Percentiles rank a stretch among this genome's conserved stretches.
Conservation (phyloP, 805 yeast species). For the Schwanniomyces vanrijiae region DNA sequence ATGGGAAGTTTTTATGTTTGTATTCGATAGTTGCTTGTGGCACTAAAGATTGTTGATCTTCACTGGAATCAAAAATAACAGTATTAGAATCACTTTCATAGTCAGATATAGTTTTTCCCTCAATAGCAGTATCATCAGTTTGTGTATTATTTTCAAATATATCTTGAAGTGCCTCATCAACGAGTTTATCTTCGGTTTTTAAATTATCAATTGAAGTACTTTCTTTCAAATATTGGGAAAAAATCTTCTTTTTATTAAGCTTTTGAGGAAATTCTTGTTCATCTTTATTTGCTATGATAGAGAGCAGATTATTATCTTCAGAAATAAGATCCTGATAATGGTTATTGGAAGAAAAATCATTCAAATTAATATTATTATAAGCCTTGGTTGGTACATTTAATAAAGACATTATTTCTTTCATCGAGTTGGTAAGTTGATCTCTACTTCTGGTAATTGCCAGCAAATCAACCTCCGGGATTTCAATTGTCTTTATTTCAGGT, state of each 20-base stretch:
- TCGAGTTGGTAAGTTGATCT: conserved; percentile 32
- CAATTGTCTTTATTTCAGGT: not conserved
- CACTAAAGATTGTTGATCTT: conserved; percentile 2
- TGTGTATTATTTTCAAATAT: not conserved
- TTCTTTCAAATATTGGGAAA: conserved; percentile 6
- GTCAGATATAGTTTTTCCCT: not conserved
- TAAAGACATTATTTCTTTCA: conserved; percentile 34
- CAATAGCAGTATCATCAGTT: not conserved
- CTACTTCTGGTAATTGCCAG: conserved; percentile 30
- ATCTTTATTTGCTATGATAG: not conserved
- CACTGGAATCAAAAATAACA: conserved; percentile 20
- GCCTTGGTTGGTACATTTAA: conserved; percentile 27
- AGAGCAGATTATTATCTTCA: not conserved
- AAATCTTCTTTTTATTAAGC: not conserved
- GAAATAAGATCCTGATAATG: not conserved
- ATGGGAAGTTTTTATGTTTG: conserved; percentile 7
- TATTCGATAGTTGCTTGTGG: conserved; percentile 2
- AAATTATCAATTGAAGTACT: not conserved
- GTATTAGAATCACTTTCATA: conserved; percentile 31
- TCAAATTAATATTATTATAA: not conserved
- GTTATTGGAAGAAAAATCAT: not conserved
- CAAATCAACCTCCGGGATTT: conserved; percentile 36
- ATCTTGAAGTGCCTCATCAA: conserved; percentile 3
- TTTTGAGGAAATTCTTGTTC: not conserved
- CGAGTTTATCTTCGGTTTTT: not conserved